phyloP scores from a whole-genome alignment of 371 early-diverging fungal species.

The Lichtheimia ornata region DNA sequence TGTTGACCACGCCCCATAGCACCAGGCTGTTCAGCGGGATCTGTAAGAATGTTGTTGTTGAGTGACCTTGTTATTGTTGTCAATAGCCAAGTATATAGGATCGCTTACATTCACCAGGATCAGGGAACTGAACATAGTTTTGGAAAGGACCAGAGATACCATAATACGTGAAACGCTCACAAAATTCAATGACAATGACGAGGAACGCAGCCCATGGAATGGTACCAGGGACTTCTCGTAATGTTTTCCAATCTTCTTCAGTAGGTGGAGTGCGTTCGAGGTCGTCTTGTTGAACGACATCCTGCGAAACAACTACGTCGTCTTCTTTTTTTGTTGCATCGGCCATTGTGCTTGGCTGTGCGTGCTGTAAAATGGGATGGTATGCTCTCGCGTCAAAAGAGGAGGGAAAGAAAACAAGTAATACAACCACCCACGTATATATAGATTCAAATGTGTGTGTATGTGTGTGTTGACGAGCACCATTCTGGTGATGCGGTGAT shows the following conservation, averaged over 20 bases:
- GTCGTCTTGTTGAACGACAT: neutral
- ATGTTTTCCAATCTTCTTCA: conserved; percentile 42
- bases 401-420: too few species aligned
- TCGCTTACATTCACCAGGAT: conserved; percentile 37
- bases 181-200: conserved; percentile 72
- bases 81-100: too few species aligned
- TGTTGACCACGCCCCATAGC: conserved; percentile 53
- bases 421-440: too few species aligned
- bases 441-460: too few species aligned
- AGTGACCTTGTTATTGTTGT: neutral
- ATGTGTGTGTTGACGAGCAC: too few species aligned
- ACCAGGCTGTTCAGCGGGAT: conserved; percentile 51
- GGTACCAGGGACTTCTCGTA: conserved; percentile 23
- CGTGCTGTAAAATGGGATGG: too few species aligned
- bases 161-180: conserved; percentile 79
- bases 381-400: too few species aligned
- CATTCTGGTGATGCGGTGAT: too few species aligned
- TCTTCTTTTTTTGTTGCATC: too few species aligned
- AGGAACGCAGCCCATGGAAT: conserved; percentile 59
- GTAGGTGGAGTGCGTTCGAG: conserved; percentile 37
- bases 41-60: conserved; percentile 11
- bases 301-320: too few species aligned
- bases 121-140: conserved; percentile 60
- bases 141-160: conserved; percentile 65
- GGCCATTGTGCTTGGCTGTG: too few species aligned